Base-by-base conservation (phyloP, 805 yeast species). In the Spathaspora sp. region DNA sequence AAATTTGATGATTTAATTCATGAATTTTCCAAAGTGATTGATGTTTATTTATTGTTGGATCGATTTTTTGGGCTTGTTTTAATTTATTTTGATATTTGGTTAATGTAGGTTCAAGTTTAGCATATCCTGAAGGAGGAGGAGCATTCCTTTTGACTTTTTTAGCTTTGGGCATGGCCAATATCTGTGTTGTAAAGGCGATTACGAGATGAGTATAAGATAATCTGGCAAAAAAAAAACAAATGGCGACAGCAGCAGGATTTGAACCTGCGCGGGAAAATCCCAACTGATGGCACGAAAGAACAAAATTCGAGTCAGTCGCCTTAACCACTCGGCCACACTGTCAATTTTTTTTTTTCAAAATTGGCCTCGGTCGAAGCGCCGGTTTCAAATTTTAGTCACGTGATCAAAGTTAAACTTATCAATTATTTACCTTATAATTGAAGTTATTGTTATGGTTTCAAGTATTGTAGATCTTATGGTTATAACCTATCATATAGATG, bases 71-170 rank as follows among this genome's bases (percentile, higher is more conserved):
- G 0, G 72, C 72, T 29, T 79, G 83, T 64, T 82, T 83, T 54
- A 89, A 67, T 55, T 81, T 79, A 19, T 72, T 70, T 17, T 77
- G 80, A 57, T 86, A 86, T 51, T 85, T 85, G 1, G 68, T 66
- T 14, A 90, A 60, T 0, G 92, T 85, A 1, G 88, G 85, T 55
- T 82, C 82, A 11, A 91, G 77, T 57, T 83, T 83, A 2, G 77
- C 79, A 63, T 78, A 90, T 5, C 93, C 97, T 2, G 77, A 83
- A 0, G 97, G 97, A 0, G 92, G 85, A 32, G 70, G 67, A 53
- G 77, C 79, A 40, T 73, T 68, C 42, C 82, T 67, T 43, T 63
- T 68, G 1, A 76, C 67, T 32, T 65, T 57, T 52, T 63, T 67
- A 49, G 73, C 64, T 49, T 75, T 77, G 14, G 83, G 77, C 86